phyloP scores from a whole-genome alignment of 352 stramenopile genomes.

The Globisporangium rhizosaccharum region DNA sequence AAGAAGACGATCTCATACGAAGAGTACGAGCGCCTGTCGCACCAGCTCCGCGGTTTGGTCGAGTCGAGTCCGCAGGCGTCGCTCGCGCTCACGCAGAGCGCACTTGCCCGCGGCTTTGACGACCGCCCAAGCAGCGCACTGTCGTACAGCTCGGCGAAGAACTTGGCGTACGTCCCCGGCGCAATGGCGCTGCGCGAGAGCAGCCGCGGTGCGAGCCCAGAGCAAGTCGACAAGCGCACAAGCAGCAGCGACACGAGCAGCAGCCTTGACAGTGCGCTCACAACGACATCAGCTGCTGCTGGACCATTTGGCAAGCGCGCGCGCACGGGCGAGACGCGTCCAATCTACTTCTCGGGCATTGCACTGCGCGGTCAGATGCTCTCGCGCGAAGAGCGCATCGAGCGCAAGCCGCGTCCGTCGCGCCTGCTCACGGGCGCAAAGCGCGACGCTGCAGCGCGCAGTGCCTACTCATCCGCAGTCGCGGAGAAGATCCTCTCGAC shows the following conservation, averaged over 20 bases:
- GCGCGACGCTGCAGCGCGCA: conserved; percentile 46
- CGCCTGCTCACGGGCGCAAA: conserved; percentile 68
- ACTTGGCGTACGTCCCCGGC: conserved; percentile 33
- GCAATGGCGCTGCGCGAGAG: conserved; percentile 19
- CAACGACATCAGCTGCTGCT: conserved; percentile 9
- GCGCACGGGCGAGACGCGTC: conserved; percentile 29
- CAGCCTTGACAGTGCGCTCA: conserved; percentile 20
- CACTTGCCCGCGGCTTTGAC: conserved; percentile 40
- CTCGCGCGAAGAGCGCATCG: conserved; percentile 45
- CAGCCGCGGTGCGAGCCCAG: background rate
- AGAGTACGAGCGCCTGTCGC: conserved; percentile 66
- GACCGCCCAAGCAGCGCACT: conserved; percentile 12
- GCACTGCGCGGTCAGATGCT: conserved; percentile 28
- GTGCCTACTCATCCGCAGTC: conserved; percentile 68
- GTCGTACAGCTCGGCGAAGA: conserved; percentile 8
- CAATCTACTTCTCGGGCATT: conserved; percentile 32
- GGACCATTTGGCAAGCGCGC: conserved; percentile 38
- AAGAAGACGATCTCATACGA: conserved; percentile 74
- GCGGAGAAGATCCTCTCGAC: conserved; percentile 77
- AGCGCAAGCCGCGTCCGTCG: conserved; percentile 57
- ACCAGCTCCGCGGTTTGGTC: conserved; percentile 60
- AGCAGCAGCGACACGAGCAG: conserved; percentile 16
- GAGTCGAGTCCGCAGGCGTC: conserved; percentile 54
- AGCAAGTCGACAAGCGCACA: conserved; percentile 16
- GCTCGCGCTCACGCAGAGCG: conserved; percentile 47